These are phyloP conservation scores for Lasiosphaeria miniovina DNA, from an alignment of 495 filamentous ascomycete species.

Conservation along the genomic window DNA sequence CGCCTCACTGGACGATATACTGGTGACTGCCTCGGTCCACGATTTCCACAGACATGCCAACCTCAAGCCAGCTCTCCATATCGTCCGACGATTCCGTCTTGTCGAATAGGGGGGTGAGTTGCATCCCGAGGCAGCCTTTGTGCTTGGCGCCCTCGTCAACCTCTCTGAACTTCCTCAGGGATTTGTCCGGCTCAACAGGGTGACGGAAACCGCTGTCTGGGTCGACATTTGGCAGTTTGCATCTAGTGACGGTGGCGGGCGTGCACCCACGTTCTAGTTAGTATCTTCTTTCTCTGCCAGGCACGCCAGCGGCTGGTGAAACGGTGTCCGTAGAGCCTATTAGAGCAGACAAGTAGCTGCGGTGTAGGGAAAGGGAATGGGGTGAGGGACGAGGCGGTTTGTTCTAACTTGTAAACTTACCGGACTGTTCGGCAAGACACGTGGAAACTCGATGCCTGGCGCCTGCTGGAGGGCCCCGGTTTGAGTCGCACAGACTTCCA, in stretches of 20 bases:
- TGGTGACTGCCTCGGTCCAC: conserved; percentile 36
- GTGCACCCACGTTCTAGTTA: too few relatives aligned
- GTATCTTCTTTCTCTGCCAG: too few relatives aligned
- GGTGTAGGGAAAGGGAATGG: too few relatives aligned
- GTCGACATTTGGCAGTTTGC: conserved; percentile 81
- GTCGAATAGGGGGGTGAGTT: conserved; percentile 64
- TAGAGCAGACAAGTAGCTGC: too few relatives aligned
- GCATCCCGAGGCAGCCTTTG: conserved; percentile 79
- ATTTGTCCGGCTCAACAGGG: conserved; percentile 66
- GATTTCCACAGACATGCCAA: conserved; percentile 43
- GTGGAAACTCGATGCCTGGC: conserved; percentile 38
- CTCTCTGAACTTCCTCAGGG: conserved; percentile 63
- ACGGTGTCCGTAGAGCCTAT: too few relatives aligned
- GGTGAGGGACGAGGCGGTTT: conserved; percentile 14
- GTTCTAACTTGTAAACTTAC: conserved; percentile 29
- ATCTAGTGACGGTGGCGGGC: conserved; percentile 43
- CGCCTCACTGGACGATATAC: conserved; percentile 36
- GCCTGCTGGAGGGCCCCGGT: conserved; percentile 32
- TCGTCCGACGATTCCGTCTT: conserved; percentile 21
- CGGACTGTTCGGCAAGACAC: conserved; percentile 69
- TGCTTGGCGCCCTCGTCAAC: conserved; percentile 72
- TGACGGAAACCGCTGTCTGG: conserved; percentile 70
- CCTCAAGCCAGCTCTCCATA: conserved; percentile 41
- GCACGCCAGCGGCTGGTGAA: too few relatives aligned
- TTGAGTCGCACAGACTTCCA: conserved; percentile 73